Evolutionary conservation across 306 rosid species (phyloP).

Genomic region (Prosopis cineraria): DNA sequence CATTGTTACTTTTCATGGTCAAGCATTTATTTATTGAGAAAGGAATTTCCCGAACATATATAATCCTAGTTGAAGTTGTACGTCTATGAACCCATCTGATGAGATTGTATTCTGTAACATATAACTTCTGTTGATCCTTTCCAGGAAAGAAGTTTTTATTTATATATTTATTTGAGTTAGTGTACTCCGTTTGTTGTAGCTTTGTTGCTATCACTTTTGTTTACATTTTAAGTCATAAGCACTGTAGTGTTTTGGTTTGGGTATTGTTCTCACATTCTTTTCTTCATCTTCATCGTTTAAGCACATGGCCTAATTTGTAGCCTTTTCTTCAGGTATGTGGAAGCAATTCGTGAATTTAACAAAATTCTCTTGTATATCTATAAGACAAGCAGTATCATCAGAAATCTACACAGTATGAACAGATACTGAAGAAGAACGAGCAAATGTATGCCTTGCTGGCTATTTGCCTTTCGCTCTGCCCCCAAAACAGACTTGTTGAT

Average conservation of each 20-base stretch:
- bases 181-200: not conserved
- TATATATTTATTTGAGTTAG: not conserved
- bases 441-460: constrained; percentile 99
- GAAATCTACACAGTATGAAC: constrained; percentile 94
- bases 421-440: constrained; percentile 95
- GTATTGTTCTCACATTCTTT: not conserved
- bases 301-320: constrained; percentile 5
- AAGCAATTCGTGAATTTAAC: constrained; percentile 93
- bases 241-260: not conserved
- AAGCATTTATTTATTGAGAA: not conserved
- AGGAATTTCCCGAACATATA: not conserved
- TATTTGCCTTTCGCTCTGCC: constrained; percentile 88
- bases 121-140: not conserved
- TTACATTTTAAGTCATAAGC: not conserved
- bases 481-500: constrained; percentile 90
- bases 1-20: not conserved
- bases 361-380: constrained; percentile 84
- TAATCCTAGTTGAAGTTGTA: not conserved
- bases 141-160: not conserved
- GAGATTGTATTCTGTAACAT: not conserved
- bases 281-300: not conserved
- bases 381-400: constrained; percentile 80
- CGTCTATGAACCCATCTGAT: not conserved
- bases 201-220: not conserved
- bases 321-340: constrained; percentile 69